Conservation (phyloP, 2,329 filamentous ascomycete genomes). For the Claviceps sp. region DNA sequence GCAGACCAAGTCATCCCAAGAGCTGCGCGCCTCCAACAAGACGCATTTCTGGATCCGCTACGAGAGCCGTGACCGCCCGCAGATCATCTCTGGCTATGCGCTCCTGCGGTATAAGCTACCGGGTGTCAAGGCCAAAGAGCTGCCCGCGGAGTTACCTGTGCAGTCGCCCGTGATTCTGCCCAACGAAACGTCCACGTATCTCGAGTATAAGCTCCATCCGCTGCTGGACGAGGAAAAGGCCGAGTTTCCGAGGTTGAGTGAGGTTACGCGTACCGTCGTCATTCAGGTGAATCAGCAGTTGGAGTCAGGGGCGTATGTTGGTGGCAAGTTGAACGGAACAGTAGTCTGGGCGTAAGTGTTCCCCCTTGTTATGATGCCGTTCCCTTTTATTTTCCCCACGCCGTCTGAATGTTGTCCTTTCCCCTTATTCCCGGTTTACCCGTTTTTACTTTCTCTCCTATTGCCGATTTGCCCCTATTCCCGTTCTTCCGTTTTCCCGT, state of each 20-base stretch:
- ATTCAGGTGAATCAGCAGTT: conserved; percentile 30
- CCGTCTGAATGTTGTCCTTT: no score
- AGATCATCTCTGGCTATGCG: conserved; percentile 31
- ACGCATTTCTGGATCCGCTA: conserved; percentile 33
- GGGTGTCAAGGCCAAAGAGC: not conserved
- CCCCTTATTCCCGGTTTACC: no score
- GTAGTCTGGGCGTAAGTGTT: conserved; percentile 23
- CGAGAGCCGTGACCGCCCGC: conserved; percentile 36
- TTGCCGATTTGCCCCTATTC: no score
- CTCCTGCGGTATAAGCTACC: conserved; percentile 29
- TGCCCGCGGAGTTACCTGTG: conserved; percentile 2
- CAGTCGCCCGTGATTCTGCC: conserved; percentile 19
- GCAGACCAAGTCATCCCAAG: conserved; percentile 3
- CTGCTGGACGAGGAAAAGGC: conserved; percentile 9
- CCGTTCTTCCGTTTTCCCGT: no score
- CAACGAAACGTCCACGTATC: conserved; percentile 22
- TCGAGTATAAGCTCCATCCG: conserved; percentile 32
- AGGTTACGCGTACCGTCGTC: conserved; percentile 36
- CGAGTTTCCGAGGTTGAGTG: conserved; percentile 25
- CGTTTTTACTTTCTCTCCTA: no score
- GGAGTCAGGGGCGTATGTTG: conserved; percentile 18
- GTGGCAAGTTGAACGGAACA: conserved; percentile 16
- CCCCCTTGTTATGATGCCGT: not conserved
- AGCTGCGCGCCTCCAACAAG: conserved; percentile 8
- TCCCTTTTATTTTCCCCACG: not conserved